Percentiles rank a stretch among this genome's conserved stretches.
These are phyloP conservation scores for Kalanchoe fedtschenkoi DNA, from an alignment of 164 flowering plant species.

Conservation along the genomic window DNA sequence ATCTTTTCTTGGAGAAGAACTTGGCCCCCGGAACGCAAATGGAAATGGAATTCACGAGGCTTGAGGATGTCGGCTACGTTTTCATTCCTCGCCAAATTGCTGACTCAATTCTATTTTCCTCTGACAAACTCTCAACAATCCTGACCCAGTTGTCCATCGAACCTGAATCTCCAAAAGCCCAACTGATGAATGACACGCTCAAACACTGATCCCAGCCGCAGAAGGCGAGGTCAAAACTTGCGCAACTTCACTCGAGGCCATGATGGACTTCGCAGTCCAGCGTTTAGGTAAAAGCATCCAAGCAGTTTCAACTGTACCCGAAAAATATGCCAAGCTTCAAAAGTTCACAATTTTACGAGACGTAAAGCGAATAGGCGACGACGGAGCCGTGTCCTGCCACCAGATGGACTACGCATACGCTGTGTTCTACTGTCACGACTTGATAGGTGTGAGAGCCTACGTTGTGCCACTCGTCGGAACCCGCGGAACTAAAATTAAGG, in stretches of 20 bases:
- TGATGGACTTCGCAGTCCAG: constrained; percentile 31
- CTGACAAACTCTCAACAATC: constrained; percentile 20
- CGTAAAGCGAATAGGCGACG: no score
- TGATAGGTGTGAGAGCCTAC: constrained; percentile 20
- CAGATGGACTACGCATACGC: constrained; percentile 29
- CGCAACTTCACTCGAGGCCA: constrained; percentile 38
- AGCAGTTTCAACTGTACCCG: constrained; percentile 31
- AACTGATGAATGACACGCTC: constrained; percentile 25
- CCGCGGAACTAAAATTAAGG: constrained; percentile 27
- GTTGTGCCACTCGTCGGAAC: constrained; percentile 22
- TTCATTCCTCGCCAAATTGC: constrained; percentile 27
- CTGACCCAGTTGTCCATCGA: constrained; percentile 18
- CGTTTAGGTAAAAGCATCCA: constrained; percentile 23
- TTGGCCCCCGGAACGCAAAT: constrained; percentile 17
- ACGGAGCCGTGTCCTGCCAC: constrained; percentile 32
- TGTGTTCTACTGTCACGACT: constrained; percentile 30
- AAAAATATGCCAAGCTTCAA: constrained; percentile 18
- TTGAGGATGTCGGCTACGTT: constrained; percentile 10
- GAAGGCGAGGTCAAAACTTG: constrained; percentile 34
- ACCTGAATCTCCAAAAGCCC: constrained; percentile 26
- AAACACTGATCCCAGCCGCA: constrained; percentile 22
- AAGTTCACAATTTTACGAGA: no score
- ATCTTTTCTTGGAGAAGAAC: constrained; percentile 36
- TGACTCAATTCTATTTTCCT: constrained; percentile 26
- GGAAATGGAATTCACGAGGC: constrained; percentile 20